Conservation (phyloP, 1,139 yeast species). For the Wickerhamomyces sp. region DNA sequence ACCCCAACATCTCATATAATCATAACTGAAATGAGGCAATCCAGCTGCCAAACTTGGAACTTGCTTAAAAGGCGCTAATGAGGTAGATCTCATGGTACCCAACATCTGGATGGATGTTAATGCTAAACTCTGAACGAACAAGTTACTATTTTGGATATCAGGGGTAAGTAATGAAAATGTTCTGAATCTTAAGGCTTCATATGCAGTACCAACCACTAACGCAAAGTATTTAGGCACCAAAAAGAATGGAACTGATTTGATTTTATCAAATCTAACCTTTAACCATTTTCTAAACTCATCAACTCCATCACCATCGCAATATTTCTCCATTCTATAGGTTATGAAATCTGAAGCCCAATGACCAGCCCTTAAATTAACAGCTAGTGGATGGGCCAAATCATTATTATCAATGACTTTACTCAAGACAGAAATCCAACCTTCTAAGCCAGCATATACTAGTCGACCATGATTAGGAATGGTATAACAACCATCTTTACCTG, state of each 20-base stretch:
- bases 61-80: slow-evolving; percentile 58
- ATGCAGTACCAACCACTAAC: slow-evolving; percentile 70
- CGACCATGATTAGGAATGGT: slow-evolving; percentile 67
- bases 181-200: slow-evolving; percentile 69
- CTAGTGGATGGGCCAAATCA: slow-evolving; percentile 77
- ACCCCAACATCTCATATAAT: slow-evolving; percentile 98
- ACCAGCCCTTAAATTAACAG: slow-evolving; percentile 77
- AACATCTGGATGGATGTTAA: slow-evolving; percentile 86
- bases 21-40: slow-evolving; percentile 85
- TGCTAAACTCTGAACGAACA: slow-evolving; percentile 75
- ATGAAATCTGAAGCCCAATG: slow-evolving; percentile 86
- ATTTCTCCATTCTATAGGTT: slow-evolving; percentile 57
- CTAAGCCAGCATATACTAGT: slow-evolving; percentile 82
- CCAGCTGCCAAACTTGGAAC: slow-evolving; percentile 92
- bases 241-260: slow-evolving; percentile 68
- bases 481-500: slow-evolving; percentile 69
- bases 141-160: slow-evolving; percentile 54
- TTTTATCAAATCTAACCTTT: slow-evolving; percentile 54
- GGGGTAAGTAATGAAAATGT: slow-evolving; percentile 55
- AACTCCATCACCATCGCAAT: slow-evolving; percentile 42
- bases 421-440: slow-evolving; percentile 83
- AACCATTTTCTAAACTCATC: slow-evolving; percentile 65
- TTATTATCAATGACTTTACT: slow-evolving; percentile 60
- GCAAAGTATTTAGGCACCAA: slow-evolving; percentile 86
- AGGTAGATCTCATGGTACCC: slow-evolving; percentile 69